Conservation (phyloP, 148 eudicot species). For the Amaranthus palmeri region DNA sequence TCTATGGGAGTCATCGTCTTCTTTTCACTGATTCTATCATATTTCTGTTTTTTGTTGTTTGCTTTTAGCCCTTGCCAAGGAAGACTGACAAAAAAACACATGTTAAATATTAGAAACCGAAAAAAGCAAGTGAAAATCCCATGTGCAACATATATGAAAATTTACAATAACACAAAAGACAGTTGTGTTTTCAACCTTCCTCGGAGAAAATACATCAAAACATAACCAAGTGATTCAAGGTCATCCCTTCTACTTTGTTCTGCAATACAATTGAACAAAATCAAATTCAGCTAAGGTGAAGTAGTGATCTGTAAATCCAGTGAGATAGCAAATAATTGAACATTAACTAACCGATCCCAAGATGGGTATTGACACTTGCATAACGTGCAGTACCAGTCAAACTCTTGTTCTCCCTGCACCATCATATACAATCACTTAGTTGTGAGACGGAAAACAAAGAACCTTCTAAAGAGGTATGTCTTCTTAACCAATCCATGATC, state of each 20-base stretch:
- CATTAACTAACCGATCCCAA: conserved; percentile 78
- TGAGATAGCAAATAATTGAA: not conserved
- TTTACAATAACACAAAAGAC: not conserved
- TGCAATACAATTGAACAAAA: conserved; percentile 28
- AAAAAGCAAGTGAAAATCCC: not conserved
- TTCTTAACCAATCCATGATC: too few species aligned
- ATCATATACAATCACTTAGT: conserved; percentile 16
- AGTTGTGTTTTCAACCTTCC: conserved; percentile 58
- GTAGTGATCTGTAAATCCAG: not conserved
- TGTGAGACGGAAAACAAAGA: conserved; percentile 1
- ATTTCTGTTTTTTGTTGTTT: conserved; percentile 92
- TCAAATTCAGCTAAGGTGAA: conserved; percentile 15
- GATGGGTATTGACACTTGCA: conserved; percentile 98
- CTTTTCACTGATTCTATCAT: conserved; percentile 95
- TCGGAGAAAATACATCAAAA: conserved; percentile 92
- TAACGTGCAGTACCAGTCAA: conserved; percentile 98
- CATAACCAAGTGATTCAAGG: conserved; percentile 95
- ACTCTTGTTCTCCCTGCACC: conserved; percentile 81
- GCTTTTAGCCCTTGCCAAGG: conserved; percentile 98
- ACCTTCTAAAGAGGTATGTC: not conserved
- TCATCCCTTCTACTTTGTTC: conserved; percentile 99
- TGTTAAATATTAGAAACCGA: conserved; percentile 8
- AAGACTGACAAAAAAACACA: conserved; percentile 47
- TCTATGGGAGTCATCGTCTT: conserved; percentile 88
- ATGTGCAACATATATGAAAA: not conserved